Base-by-base conservation (phyloP, 192 early-diverging fungal species). In the Helicostylum pulchrum region DNA sequence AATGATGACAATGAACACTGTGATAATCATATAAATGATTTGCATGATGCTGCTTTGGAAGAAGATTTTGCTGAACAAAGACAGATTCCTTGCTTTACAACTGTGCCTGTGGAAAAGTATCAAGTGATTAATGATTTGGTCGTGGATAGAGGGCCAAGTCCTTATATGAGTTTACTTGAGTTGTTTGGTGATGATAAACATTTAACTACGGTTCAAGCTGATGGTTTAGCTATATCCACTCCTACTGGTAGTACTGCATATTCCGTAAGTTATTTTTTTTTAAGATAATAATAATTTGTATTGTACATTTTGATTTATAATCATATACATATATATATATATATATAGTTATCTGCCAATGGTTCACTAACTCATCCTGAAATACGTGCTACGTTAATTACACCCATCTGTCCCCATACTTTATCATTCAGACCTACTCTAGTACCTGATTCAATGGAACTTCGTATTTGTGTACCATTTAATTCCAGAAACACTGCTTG, bases 291-390 rank as follows among this genome's bases (percentile, higher is more conserved):
- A 3, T 6, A 3, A 36, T 10, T 9, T 39, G 36, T 10, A 39
- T 10, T 39, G 5, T 90, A 39, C 9, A 39, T 39, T 39, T 39
- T 4, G 5, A 53, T 11, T 53, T 30, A 30, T 30, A 51, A 8
- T 21, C 54, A 10, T 56, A 14, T 4, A n/a, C n/a, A 4, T 14
- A 21, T 8, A 56, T 36, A 26, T 26, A 26, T 21, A 11, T 12
- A 23, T 20, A 6, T 10, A 42, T 81, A 85, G 75, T 70, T 92
- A 15, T 90, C 93, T 15, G 95, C 95, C 0, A 95, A 93, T 53
- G 95, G 95, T 1, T 90, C 93, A 21, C 70, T 99, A 36, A 92
- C 95, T n/a, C 95, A 99, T 72, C 97, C 97, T 0, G 91, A 94
- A 49, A 90, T 95, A 45, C 84, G 89, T 4, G 87, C 93, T 3